Base-by-base conservation (phyloP, 305 asterid genomes). In the Solanum hybrid region DNA sequence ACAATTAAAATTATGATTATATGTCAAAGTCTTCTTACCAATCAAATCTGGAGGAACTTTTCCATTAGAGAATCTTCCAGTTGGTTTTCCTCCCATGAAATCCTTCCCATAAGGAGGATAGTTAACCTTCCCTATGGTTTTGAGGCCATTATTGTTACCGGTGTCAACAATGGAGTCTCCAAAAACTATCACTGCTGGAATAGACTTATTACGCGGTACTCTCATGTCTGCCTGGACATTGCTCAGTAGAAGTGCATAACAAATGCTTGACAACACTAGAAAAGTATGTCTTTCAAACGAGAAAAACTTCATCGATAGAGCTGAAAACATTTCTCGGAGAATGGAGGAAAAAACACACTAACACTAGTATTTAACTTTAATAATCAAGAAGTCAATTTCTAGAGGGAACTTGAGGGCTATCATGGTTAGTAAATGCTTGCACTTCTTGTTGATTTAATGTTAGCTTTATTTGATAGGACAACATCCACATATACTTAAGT, bases 141-240 rank as follows among this genome's bases (percentile, higher is more conserved):
- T 51, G 22, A 94, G 76, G 73, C 90, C 80, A 34, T 96, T 96
- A 88, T 96, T 95, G 89, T 96, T 95, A 5, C 97, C 97, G 3
- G 96, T 93, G 31, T 96, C 98, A 38, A 93, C 96, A 38, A 93
- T 51, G 24, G 97, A 95, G 81, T 96, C 97, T 86, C 98, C 97
- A 13, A 96, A 95, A 35, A 93, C 92, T 35, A 95, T 14, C 26
- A 94, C 91, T 7, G 95, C 95, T 2, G 96, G 97, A 32, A 95
- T 34, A 5, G 90, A 85, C 27, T 29, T 38, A 73, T 93, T 94
- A 24, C 60, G 16, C 2, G 95, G 92, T 73, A 91, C 75, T 1
- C 29, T 85, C 60, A 72, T 56, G 10, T 29, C 88, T 42, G 93
- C 92, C 22, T 34, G 84, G 51, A 20, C 71, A 42, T 42, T 81